These are phyloP conservation scores for Corinectria fuckeliana DNA, from an alignment of 2,329 filamentous ascomycete species.

Conservation along the genomic window DNA sequence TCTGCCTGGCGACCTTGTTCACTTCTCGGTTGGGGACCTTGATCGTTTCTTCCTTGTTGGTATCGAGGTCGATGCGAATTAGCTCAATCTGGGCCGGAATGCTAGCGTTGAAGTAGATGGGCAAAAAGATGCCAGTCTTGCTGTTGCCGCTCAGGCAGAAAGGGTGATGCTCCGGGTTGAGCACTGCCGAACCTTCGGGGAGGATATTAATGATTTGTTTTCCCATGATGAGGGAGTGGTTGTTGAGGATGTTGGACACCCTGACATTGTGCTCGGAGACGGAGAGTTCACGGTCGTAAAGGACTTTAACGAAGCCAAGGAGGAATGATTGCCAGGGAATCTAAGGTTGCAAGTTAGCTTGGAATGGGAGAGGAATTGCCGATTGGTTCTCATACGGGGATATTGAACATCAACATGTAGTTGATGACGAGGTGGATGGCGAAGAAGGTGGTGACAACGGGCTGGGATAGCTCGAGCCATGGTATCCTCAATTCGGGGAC, in stretches of 20 bases:
- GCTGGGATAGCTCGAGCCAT: slow-evolving; percentile 91
- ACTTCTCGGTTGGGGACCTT: slow-evolving; percentile 77
- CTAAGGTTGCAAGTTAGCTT: slow-evolving; percentile 45
- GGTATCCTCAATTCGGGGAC: slow-evolving; percentile 89
- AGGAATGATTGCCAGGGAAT: slow-evolving; percentile 78
- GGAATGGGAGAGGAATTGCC: neutral
- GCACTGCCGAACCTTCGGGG: slow-evolving; percentile 89
- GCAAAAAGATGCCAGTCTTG: slow-evolving; percentile 69
- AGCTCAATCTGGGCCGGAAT: slow-evolving; percentile 88
- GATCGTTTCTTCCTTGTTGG: slow-evolving; percentile 79
- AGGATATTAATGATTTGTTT: slow-evolving; percentile 98
- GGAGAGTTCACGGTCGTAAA: slow-evolving; percentile 92
- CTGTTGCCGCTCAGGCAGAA: slow-evolving; percentile 78
- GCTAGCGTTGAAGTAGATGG: slow-evolving; percentile 93
- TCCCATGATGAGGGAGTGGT: slow-evolving; percentile 90
- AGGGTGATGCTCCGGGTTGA: slow-evolving; percentile 82
- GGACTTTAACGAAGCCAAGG: slow-evolving; percentile 74
- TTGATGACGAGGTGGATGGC: slow-evolving; percentile 75
- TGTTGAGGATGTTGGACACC: slow-evolving; percentile 84
- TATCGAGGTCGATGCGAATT: slow-evolving; percentile 84
- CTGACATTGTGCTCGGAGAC: slow-evolving; percentile 95
- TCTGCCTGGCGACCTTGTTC: slow-evolving; percentile 73
- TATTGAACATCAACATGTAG: slow-evolving; percentile 90
- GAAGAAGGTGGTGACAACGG: slow-evolving; percentile 74
- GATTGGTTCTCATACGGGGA: slow-evolving; percentile 64